Conservation (phyloP, 768 basidiomycete genomes). For the Pleurotus platypus region DNA sequence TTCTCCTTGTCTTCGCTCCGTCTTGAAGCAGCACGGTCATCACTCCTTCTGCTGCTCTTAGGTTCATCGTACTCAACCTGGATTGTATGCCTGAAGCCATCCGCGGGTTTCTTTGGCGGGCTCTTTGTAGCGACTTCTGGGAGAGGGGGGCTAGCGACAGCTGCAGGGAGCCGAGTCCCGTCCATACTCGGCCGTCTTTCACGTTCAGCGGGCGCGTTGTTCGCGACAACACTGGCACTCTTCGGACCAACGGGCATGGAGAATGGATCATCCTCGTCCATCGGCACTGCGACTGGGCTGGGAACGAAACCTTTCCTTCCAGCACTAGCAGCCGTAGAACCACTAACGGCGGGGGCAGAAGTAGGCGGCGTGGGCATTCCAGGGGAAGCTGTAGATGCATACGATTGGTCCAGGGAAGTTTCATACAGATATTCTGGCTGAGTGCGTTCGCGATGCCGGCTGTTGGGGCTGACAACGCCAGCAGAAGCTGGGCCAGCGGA, state of each 20-base stretch:
- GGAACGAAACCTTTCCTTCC: constrained; percentile 18
- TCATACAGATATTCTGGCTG: constrained; percentile 77
- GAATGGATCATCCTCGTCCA: constrained; percentile 73
- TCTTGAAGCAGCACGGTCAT: constrained; percentile 7
- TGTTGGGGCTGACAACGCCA: constrained; percentile 24
- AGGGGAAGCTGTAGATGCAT: constrained; percentile 25
- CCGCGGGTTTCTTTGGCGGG: constrained; percentile 13
- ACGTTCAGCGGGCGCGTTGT: neutral
- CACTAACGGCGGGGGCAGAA: constrained; percentile 17
- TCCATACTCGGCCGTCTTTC: constrained; percentile 1
- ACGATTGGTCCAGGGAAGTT: constrained; percentile 59
- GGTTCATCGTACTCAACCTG: constrained; percentile 91
- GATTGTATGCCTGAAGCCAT: constrained; percentile 80
- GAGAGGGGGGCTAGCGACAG: too few species aligned
- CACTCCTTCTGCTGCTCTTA: constrained; percentile 19
- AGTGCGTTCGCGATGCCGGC: constrained; percentile 33
- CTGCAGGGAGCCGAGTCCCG: neutral
- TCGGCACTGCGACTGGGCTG: constrained; percentile 27
- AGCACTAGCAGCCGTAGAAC: constrained; percentile 8
- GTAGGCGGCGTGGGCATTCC: constrained; percentile 27
- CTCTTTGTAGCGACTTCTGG: neutral
- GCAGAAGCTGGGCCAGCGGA: constrained; percentile 27
- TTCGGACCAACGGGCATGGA: neutral
- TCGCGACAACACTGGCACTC: neutral
- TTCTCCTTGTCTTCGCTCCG: constrained; percentile 28